phyloP scores from a whole-genome alignment of 345 rosid genomes.

The Eucalyptus curtisii region DNA sequence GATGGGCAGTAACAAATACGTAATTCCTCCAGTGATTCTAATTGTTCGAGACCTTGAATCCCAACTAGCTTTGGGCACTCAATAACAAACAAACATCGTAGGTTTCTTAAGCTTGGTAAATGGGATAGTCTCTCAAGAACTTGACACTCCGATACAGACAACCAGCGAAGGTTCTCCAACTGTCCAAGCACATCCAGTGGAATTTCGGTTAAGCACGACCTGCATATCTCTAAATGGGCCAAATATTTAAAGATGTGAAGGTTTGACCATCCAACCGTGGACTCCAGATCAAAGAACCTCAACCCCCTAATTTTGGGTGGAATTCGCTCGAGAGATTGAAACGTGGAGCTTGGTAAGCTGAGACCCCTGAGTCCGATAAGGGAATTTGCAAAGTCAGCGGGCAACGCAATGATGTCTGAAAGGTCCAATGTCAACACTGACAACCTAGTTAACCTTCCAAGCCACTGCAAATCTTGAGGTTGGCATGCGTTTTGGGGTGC shows the following conservation, averaged over 20 bases:
- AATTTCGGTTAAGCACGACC: not conserved
- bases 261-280: not conserved
- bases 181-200: not conserved
- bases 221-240: not conserved
- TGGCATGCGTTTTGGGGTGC: not conserved
- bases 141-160: not conserved
- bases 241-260: not conserved
- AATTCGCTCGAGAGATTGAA: not conserved
- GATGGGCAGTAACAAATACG: not conserved
- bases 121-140: not conserved
- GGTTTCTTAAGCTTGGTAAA: not conserved
- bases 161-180: not conserved
- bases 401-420: not conserved
- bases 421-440: not conserved
- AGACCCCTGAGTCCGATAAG: not conserved
- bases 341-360: not conserved
- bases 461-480: not conserved
- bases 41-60: not conserved
- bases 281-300: not conserved
- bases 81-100: rapidly evolving
- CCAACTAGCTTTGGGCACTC: not conserved
- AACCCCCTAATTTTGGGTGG: not conserved
- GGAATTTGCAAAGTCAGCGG: not conserved
- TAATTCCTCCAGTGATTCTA: not conserved
- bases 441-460: not conserved